A percentile compares a stretch with the other conserved stretches of the same genome.
Conservation (phyloP, 345 rosid species). For the Populus deltoides region DNA sequence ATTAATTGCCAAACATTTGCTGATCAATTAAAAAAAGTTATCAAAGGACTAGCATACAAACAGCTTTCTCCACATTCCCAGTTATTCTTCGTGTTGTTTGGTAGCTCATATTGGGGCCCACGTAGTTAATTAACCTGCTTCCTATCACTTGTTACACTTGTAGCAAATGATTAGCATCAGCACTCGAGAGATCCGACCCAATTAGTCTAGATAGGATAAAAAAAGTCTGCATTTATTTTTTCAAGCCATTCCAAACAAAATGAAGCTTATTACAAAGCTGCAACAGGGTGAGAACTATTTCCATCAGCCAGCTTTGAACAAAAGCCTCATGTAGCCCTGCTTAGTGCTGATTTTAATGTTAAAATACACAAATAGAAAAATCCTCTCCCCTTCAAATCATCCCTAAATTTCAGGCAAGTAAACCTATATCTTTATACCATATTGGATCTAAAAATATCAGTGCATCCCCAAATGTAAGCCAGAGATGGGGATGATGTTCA, state of each 20-base stretch:
- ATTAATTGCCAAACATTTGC: background rate
- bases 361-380: too few relatives aligned
- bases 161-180: background rate
- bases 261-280: background rate
- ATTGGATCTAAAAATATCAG: background rate
- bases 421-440: background rate
- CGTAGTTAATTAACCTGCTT: background rate
- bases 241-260: background rate
- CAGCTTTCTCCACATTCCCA: background rate
- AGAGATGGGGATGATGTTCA: background rate
- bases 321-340: background rate
- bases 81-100: background rate
- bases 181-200: background rate
- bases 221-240: background rate
- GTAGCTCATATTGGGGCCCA: background rate
- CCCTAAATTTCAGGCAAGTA: background rate
- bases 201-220: background rate
- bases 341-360: too few relatives aligned
- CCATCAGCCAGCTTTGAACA: background rate
- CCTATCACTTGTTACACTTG: background rate
- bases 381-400: too few relatives aligned
- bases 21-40: background rate
- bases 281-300: background rate
- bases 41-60: background rate
- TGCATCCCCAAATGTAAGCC: background rate